Evolutionary conservation across 2,329 filamentous ascomycete species (phyloP).

Genomic region (Bipolaris bicolor): DNA sequence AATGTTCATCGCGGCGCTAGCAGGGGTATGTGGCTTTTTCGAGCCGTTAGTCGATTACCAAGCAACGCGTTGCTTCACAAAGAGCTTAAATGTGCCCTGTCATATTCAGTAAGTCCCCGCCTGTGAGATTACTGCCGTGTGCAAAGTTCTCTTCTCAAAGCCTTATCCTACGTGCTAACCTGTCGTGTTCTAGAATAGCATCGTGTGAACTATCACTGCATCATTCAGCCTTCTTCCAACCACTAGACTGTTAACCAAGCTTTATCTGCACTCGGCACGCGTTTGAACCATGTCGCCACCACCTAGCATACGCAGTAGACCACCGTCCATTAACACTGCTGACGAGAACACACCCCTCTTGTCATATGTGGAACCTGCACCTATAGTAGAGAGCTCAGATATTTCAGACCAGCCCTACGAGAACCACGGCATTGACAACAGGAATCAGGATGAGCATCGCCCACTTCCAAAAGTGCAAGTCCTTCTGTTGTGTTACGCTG

Average conservation of each 20-base stretch:
- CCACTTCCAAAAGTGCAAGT: constrained; percentile 61
- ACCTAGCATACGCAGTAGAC: not conserved
- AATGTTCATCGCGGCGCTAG: not conserved
- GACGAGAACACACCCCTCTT: constrained; percentile 43
- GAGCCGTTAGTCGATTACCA: not conserved
- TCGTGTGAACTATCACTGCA: not conserved
- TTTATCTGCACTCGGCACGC: not conserved
- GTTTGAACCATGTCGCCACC: constrained; percentile 6
- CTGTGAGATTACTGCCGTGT: not conserved
- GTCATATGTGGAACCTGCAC: constrained; percentile 21
- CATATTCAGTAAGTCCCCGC: not conserved
- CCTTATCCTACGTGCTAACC: not conserved
- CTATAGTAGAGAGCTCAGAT: constrained; percentile 21
- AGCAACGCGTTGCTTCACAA: constrained; percentile 8
- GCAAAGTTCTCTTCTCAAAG: not conserved
- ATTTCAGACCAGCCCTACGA: not conserved
- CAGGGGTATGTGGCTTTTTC: not conserved
- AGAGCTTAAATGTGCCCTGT: constrained; percentile 1
- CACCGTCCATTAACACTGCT: constrained; percentile 2
- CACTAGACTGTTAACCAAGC: not conserved
- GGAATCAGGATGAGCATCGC: constrained; percentile 16
- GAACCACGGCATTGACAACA: constrained; percentile 2
- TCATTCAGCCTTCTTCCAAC: not conserved
- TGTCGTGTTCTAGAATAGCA: not conserved
- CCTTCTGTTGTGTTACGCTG: constrained; percentile 73